Evolutionary conservation across 2,329 filamentous ascomycete genomes (phyloP), one percentile per base, ranked within the genome.

Genomic region (Amylocarpus encephaloides): DNA sequence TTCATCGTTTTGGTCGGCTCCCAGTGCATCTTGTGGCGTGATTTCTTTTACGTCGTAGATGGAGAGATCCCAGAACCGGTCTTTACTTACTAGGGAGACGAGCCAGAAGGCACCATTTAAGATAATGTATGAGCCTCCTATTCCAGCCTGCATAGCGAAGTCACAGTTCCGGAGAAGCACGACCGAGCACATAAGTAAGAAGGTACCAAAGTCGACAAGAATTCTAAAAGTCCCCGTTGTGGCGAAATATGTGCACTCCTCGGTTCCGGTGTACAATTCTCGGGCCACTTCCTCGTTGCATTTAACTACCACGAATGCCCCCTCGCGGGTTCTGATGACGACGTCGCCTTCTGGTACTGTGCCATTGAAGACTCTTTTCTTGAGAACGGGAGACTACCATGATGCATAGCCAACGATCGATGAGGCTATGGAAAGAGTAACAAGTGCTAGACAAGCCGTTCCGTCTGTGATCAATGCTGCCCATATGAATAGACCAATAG

Each of bases 251-350:
- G 73, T 61, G 63, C 80, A 83, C 58, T 78, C 74, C 56, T 83
- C 79, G 0, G 77, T 81, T 13, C 78, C 78, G 0, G 72, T 74
- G 64, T 83, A 83, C 0, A 84, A 70, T 61, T 83, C 80, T n/a
- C 80, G 72, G 1, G 79, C 76, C 1, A 83, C 75, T 30, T 80
- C 74, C 62, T 83, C 79, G 5, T 73, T 72, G 59, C 80, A 82
- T 41, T 70, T 69, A 13, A 84, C 67, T 6, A 82, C 67, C 2
- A 84, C 62, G 55, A 83, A 82, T 1, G 77, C 79, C 1, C 79
- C 79, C 56, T 78, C 75, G 5, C 78, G 73, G 1, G 80, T 83
- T 26, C 76, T 73, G 49, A 83, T 81, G 26, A 82, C 72, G n/a
- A 84, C 73, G 54, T 83, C 79, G 1, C 79, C 79, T 2, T 57